Percentiles rank a stretch among this genome's conserved stretches.
These are phyloP conservation scores for Waltergamsia citrina DNA, from an alignment of 2,329 filamentous ascomycete genomes.

Conservation along the genomic window DNA sequence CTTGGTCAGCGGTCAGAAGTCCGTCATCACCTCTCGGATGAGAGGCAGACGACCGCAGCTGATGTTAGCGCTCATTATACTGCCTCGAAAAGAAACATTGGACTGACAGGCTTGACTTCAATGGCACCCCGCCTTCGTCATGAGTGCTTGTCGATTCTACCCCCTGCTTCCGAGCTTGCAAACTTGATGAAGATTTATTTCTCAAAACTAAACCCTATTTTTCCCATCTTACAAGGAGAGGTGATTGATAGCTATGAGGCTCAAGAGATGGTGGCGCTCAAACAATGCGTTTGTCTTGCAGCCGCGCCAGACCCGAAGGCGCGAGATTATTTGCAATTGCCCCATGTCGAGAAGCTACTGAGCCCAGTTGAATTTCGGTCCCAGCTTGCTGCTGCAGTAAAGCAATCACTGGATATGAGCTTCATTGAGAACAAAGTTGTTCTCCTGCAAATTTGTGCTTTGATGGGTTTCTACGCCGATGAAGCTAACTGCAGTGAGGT, in stretches of 20 bases:
- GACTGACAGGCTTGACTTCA: background rate
- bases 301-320: conserved; percentile 10
- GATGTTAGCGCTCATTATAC: no score
- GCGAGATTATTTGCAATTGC: conserved; percentile 8
- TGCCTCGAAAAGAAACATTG: no score
- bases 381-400: conserved; percentile 6
- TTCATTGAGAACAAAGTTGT: conserved; percentile 8
- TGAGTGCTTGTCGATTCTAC: conserved; percentile 7
- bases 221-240: conserved; percentile 10
- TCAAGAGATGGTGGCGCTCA: conserved; percentile 8
- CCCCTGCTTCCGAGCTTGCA: conserved; percentile 5
- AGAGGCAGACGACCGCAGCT: no score
- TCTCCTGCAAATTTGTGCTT: conserved; percentile 6
- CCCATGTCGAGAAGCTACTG: conserved; percentile 4
- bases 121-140: conserved; percentile 1
- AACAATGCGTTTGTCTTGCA: conserved; percentile 11
- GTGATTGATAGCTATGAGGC: conserved; percentile 5
- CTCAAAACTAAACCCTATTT: conserved; percentile 10
- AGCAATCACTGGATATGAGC: conserved; percentile 8
- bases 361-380: conserved; percentile 7
- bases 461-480: conserved; percentile 10
- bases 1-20: conserved; percentile 5
- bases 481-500: conserved; percentile 7
- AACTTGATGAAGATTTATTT: conserved; percentile 6
- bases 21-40: no score